Conservation (phyloP, 768 basidiomycete species). For the Leucosporidium scottii region DNA sequence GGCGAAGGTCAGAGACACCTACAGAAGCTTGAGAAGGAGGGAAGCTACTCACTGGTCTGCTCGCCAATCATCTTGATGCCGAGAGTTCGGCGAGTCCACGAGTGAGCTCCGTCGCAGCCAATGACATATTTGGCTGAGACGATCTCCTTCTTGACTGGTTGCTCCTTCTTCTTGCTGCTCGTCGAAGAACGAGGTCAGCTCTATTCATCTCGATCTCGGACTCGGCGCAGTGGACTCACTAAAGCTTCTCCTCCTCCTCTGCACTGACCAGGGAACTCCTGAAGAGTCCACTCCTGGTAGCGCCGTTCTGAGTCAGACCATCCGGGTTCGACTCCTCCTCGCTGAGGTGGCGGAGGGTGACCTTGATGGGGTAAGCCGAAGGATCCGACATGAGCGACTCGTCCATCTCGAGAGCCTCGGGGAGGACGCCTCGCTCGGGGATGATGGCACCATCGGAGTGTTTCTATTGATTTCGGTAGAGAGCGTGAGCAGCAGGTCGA, state of each 20-base stretch:
- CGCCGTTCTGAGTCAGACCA: slow-evolving; percentile 18
- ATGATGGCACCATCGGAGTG: slow-evolving; percentile 31
- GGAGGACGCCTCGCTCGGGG: slow-evolving; percentile 39
- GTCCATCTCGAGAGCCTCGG: slow-evolving; percentile 38
- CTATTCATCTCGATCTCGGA: no score
- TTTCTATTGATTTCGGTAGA: slow-evolving; percentile 24
- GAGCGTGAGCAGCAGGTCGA: slow-evolving; percentile 20
- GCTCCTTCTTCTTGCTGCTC: slow-evolving; percentile 6
- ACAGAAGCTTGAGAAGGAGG: neutral
- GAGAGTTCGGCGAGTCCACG: slow-evolving; percentile 51
- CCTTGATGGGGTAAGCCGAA: slow-evolving; percentile 37
- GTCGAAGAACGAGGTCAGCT: neutral
- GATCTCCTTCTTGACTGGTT: slow-evolving; percentile 13
- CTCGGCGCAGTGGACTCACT: slow-evolving; percentile 4
- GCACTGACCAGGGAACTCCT: slow-evolving; percentile 30
- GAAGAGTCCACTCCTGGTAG: slow-evolving; percentile 34
- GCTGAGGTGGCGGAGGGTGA: slow-evolving; percentile 33
- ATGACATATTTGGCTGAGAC: slow-evolving; percentile 61
- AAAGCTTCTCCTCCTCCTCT: slow-evolving; percentile 34
- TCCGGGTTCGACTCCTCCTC: slow-evolving; percentile 36
- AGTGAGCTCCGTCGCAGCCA: slow-evolving; percentile 59
- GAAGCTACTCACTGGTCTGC: slow-evolving; percentile 46
- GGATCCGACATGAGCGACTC: slow-evolving; percentile 31
- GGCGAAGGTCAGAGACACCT: neutral
- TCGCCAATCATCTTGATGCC: slow-evolving; percentile 69